phyloP scores from a whole-genome alignment of 2,329 filamentous ascomycete species.

The Trichoderma guizhouense region DNA sequence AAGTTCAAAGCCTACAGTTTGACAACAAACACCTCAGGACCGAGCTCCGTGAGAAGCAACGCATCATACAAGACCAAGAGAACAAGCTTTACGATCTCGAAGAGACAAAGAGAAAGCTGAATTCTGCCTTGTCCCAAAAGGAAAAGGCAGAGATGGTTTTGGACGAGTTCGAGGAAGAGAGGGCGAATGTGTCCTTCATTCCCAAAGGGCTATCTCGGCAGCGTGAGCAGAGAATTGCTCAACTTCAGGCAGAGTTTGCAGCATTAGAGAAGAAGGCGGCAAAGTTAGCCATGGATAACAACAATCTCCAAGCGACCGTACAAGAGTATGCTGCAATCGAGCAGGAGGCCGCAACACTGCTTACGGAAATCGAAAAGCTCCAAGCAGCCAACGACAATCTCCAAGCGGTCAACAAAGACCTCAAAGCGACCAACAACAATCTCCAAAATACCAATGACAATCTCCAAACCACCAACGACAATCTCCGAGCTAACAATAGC shows the following conservation, averaged over 20 bases:
- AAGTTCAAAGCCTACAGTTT: neutral
- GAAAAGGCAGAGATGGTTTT: conserved; percentile 57
- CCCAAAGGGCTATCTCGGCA: conserved; percentile 73
- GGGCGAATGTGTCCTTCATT: conserved; percentile 74
- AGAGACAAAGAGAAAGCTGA: conserved; percentile 52
- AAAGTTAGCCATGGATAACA: conserved; percentile 34
- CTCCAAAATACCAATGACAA: neutral
- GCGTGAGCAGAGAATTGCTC: conserved; percentile 66
- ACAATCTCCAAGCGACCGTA: neutral
- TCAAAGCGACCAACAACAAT: neutral
- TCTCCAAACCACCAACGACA: neutral
- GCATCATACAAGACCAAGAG: conserved; percentile 40
- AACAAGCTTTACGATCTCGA: conserved; percentile 43
- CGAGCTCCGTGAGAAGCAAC: neutral
- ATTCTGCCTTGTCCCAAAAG: conserved; percentile 53
- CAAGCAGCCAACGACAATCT: conserved; percentile 43
- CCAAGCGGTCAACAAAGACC: conserved; percentile 21
- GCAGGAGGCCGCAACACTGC: conserved; percentile 46
- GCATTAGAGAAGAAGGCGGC: neutral
- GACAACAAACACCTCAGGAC: neutral
- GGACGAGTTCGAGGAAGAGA: conserved; percentile 69
- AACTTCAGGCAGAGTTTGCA: conserved; percentile 65
- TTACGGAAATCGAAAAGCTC: conserved; percentile 45
- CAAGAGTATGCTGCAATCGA: conserved; percentile 51
- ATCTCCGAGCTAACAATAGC: neutral